Evolutionary conservation across 2,329 filamentous ascomycete genomes (phyloP).

Genomic region (Colletotrichum phormii): DNA sequence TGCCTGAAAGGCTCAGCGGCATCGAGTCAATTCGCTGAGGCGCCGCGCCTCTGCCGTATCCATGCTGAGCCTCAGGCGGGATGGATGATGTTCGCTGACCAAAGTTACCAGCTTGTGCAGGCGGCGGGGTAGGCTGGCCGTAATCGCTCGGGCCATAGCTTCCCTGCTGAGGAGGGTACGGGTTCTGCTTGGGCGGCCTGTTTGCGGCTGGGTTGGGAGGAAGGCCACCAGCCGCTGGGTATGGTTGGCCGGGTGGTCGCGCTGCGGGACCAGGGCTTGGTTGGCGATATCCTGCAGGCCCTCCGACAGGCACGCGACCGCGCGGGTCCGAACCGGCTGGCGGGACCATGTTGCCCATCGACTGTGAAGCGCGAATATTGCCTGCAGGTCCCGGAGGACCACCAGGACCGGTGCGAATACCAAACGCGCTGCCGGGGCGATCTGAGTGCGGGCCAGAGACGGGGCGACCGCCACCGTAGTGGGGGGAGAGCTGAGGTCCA

Average conservation of each 20-base stretch:
- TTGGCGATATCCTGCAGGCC: constrained; percentile 53
- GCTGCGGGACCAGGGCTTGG: constrained; percentile 50
- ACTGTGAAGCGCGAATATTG: constrained; percentile 55
- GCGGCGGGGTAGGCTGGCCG: constrained; percentile 36
- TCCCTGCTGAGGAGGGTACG: constrained; percentile 41
- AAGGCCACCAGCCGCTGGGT: constrained; percentile 44
- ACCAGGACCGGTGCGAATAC: constrained; percentile 55
- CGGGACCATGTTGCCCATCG: constrained; percentile 59
- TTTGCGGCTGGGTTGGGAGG: constrained; percentile 49
- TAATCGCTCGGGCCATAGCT: constrained; percentile 36
- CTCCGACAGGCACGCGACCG: constrained; percentile 56
- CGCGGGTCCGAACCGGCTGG: constrained; percentile 55
- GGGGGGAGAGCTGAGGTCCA: constrained; percentile 49
- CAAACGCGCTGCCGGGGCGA: constrained; percentile 64
- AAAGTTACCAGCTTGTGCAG: constrained; percentile 49
- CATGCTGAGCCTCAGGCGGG: constrained; percentile 43
- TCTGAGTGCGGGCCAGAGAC: constrained; percentile 61
- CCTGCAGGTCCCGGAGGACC: constrained; percentile 23
- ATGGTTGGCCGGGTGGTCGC: constrained; percentile 43
- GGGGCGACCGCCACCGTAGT: constrained; percentile 60
- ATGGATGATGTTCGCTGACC: constrained; percentile 51
- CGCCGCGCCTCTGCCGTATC: constrained; percentile 41
- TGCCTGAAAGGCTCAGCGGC: constrained; percentile 37
- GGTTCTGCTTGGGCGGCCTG: constrained; percentile 52
- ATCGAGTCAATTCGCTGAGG: constrained; percentile 49